A percentile compares a stretch with the other conserved stretches of the same genome.
Conservation (phyloP, 2,329 filamentous ascomycete species). For the Blumeria hordei region DNA sequence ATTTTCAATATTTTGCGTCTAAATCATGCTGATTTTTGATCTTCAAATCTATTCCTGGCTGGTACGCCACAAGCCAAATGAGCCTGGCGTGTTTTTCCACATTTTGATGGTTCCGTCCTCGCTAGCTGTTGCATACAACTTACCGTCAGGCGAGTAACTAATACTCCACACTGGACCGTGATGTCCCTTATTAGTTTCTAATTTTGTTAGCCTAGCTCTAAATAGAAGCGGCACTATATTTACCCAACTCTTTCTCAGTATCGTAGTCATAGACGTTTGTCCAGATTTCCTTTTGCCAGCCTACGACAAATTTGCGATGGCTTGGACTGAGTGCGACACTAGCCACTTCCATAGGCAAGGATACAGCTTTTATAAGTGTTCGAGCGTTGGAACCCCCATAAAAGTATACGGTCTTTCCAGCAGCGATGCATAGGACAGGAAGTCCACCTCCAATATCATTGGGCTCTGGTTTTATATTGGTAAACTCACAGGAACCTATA, state of each 20-base stretch:
- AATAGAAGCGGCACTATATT: slow-evolving; percentile 10
- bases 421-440: slow-evolving; percentile 64
- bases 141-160: slow-evolving; percentile 83
- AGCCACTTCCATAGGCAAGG: slow-evolving; percentile 64
- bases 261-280: slow-evolving; percentile 87
- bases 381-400: slow-evolving; percentile 56
- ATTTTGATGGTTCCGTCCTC: slow-evolving; percentile 97
- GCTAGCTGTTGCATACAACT: slow-evolving; percentile 84
- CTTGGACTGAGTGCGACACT: slow-evolving; percentile 73
- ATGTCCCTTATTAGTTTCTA: slow-evolving; percentile 85
- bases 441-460: slow-evolving; percentile 41
- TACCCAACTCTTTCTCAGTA: slow-evolving; percentile 52
- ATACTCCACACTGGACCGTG: slow-evolving; percentile 95
- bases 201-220: slow-evolving; percentile 5
- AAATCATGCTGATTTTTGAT: too few relatives aligned
- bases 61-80: slow-evolving; percentile 33
- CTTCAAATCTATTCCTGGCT: slow-evolving; percentile 5
- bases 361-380: slow-evolving; percentile 51
- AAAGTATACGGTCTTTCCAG: slow-evolving; percentile 86
- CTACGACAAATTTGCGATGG: slow-evolving; percentile 65
- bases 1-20: too few relatives aligned
- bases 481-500: slow-evolving; percentile 83
- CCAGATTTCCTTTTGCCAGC: slow-evolving; percentile 83
- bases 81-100: slow-evolving; percentile 46
- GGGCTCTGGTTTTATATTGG: slow-evolving; percentile 33